Evolutionary conservation across 768 basidiomycete species (phyloP), one percentile per base, ranked within the genome.

Genomic region (Kwoniella europaea): DNA sequence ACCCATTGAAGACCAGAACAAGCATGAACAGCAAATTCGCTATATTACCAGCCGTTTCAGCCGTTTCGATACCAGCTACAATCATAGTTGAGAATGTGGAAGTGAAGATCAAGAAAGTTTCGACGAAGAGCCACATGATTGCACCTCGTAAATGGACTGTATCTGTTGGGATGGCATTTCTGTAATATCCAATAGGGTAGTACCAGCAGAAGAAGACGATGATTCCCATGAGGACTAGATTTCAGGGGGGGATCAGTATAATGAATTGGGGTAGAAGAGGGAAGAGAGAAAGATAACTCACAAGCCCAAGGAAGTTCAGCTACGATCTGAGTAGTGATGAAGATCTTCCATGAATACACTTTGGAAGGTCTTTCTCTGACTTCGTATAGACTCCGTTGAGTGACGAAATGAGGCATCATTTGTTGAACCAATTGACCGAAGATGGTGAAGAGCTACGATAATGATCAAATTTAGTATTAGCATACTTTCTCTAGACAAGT

Each of bases 1-100:
- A 78, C 81, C 82, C 85, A 74, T 85, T 85, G 83, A 86, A 86
- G 41, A 87, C 78, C 24, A 86, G 72, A 58, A 76, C 83, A 42
- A 86, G 75, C 10, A 83, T 83, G 80, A 86, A 86, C 56, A 86
- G 58, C 55, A 86, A 66, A 56, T 85, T 84, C 60, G 83, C 86
- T 22, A 85, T 69, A 64, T 86, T 86, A 46, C 85, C 85, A 18
- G 81, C 85, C 10, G 82, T 84, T 69, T 86, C 85, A 41, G 85
- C 85, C 7, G 80, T 79, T 0, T 82, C 81, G 44, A 80, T 80
- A n/a, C 80, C 83, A 5, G 85, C 84, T 15, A 86, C 84, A 41
- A 85, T 68, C 73, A 84, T 77, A 67, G 84, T 80, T 7, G 84
- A 71, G 63, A 83, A 83, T 0, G 81, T 83, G 24, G 72, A 71